Base-by-base conservation (phyloP, 345 rosid genomes). In the Citrus australasica region DNA sequence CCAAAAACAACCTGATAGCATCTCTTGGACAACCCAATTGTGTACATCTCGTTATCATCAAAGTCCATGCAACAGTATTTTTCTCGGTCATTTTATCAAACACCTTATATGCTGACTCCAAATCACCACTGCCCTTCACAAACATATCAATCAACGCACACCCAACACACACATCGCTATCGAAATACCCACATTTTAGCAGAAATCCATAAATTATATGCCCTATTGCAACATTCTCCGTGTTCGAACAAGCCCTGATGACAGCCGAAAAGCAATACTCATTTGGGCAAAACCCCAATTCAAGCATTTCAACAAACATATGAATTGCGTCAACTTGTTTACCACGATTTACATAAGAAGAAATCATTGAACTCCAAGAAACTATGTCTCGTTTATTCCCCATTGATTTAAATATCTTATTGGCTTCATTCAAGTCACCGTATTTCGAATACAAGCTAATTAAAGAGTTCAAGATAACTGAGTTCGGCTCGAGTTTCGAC, bases 291-390 rank as follows among this genome's bases (percentile, higher is more conserved):
- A 90, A 82, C 81, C 94, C 93, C n/a, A 67, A 66, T 10, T 79
- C 85, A 63, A 94, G 69, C 92, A 91, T 86, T 75, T 80, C 85
- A 76, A 91, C 55, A 35, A 86, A 94, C 59, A 81, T 32, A 27
- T 32, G 64, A 67, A 90, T 75, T 5, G 93, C 91, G 25, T 91
- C 84, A 7, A 48, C 40, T 21, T 83, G 84, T 81, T 79, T 88
- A 8, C 82, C 85, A 11, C 87, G 88, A 28, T 83, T 89, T n/a
- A 87, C 92, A 17, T 80, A 88, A 81, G 93, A 89, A 40, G 94
- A 87, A 79, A 89, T 91, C 87, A 91, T 88, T 4, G 95, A 85
- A 71, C 95, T 89, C 95, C 95, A 92, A 0, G 94, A 91, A 79
- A 91, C 92, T 80, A 86, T 76, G 77, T 92, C 92, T 73, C 93